Evolutionary conservation across 352 stramenopile species (phyloP), one percentile per base, ranked within the genome.

Genomic region (Phytophthora fragariae): DNA sequence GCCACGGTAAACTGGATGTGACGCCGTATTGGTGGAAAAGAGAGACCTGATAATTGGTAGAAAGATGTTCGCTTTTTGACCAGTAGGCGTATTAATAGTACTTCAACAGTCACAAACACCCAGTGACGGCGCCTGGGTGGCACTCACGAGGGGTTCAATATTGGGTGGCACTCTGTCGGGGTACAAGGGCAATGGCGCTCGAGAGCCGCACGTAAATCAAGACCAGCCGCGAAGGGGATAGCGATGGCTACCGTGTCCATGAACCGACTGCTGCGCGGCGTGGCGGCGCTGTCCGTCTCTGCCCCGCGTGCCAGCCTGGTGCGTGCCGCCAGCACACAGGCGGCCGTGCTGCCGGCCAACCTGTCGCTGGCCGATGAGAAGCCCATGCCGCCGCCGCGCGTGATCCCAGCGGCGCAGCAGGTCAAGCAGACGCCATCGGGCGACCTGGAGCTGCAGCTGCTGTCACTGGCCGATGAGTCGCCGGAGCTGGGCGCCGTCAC

Each of bases 281-380:
- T 94, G 57, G 77, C 72, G 66, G 72, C 84, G 68, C 79, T 94
- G 50, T 78, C 71, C 56, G 70, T 92, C 57, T 77, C 81, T n/a
- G 77, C 81, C 31, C 77, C 82, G 15, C 85, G 80, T 64, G 58
- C 75, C 59, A 78, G 75, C 70, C 71, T 90, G 39, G 70, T 70
- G 7, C 75, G 76, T 10, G 60, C 77, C 1, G 62, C 80, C 21
- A 80, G 68, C 21, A 66, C 71, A 24, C 68, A 75, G 58, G 33
- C 65, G 7, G 63, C 76, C 17, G 68, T 75, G 33, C 55, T 85
- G 57, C 86, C 84, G 17, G 55, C 70, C 31, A 97, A 97, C 77
- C 71, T 97, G 52, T 57, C 83, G 46, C 81, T 97, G 57, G 90
- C 88, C 3, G 72, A 86, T 44, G 87, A 95, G 72, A 95, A 94